Evolutionary conservation across 2,329 filamentous ascomycete genomes (phyloP).

Genomic region (Ophiostoma sp.): DNA sequence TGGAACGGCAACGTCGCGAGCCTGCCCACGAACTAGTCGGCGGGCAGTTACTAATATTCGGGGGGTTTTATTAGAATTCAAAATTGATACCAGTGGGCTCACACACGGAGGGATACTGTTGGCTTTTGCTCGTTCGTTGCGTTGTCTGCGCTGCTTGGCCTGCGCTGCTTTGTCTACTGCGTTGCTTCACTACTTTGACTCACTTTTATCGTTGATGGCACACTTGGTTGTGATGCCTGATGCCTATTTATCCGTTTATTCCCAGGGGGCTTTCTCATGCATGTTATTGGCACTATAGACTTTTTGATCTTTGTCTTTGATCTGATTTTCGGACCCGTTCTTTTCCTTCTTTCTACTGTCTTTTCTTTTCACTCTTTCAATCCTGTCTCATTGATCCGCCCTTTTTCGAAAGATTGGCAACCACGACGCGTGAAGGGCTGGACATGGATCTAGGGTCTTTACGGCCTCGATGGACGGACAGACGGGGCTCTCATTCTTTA

Average conservation of each 20-base stretch:
- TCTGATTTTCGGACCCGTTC: not conserved
- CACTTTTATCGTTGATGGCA: not conserved
- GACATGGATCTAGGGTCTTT: too few species aligned
- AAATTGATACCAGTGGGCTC: conserved; percentile 8
- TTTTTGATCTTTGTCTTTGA: not conserved
- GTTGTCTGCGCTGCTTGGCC: too few species aligned
- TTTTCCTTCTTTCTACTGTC: not conserved
- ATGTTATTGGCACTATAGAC: conserved; percentile 2
- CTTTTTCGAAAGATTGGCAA: conserved; percentile 20
- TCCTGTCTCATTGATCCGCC: not conserved
- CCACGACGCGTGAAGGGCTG: not conserved
- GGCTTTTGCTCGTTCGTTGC: not conserved
- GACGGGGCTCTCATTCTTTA: too few species aligned
- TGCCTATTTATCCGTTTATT: not conserved
- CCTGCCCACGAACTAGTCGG: conserved; percentile 54
- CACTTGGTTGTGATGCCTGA: conserved; percentile 2
- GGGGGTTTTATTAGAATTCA: not conserved
- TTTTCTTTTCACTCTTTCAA: too few species aligned
- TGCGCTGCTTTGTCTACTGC: too few species aligned
- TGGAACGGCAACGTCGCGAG: conserved; percentile 59
- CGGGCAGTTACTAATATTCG: not conserved
- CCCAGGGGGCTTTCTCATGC: not conserved
- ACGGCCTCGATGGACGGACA: too few species aligned
- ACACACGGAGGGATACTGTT: not conserved
- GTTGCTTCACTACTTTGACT: too few species aligned